Evolutionary conservation across 768 basidiomycete genomes (phyloP).

Genomic region (Tylopilus rubrobrunneus): DNA sequence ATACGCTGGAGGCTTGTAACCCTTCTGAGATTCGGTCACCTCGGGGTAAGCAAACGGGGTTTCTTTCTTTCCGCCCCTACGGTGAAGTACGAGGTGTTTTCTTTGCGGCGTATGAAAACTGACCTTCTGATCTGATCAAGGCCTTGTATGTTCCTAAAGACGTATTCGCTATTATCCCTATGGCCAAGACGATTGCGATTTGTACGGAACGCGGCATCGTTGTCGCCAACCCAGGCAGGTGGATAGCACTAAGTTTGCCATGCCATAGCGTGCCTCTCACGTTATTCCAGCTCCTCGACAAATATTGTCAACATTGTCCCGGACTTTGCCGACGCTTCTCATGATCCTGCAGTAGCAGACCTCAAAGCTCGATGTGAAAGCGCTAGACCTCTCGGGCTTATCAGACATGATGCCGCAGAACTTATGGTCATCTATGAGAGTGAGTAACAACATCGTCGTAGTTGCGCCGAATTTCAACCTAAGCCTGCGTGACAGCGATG

Average conservation of each 20-base stretch:
- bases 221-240: conserved; percentile 69
- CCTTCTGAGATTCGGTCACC: conserved; percentile 36
- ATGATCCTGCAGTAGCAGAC: conserved; percentile 38
- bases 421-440: conserved; percentile 74
- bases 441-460: conserved; percentile 30
- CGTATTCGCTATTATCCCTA: conserved; percentile 53
- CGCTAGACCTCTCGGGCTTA: conserved; percentile 63
- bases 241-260: conserved; percentile 18
- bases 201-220: conserved; percentile 62
- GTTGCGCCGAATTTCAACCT: not conserved
- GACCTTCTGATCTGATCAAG: conserved; percentile 32
- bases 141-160: conserved; percentile 70
- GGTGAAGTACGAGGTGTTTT: conserved; percentile 52
- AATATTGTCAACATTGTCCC: conserved; percentile 52
- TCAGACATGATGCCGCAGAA: conserved; percentile 52
- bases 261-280: not conserved
- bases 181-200: conserved; percentile 63
- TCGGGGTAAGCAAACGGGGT: conserved; percentile 26
- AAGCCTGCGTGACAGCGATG: conserved; percentile 43
- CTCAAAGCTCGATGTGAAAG: conserved; percentile 59
- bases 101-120: not conserved
- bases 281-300: conserved; percentile 35
- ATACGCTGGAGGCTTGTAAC: conserved; percentile 55
- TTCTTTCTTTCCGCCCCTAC: conserved; percentile 52
- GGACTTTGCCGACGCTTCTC: conserved; percentile 43